Conservation (phyloP, 1,139 yeast species). For the Meyerozyma sp. region DNA sequence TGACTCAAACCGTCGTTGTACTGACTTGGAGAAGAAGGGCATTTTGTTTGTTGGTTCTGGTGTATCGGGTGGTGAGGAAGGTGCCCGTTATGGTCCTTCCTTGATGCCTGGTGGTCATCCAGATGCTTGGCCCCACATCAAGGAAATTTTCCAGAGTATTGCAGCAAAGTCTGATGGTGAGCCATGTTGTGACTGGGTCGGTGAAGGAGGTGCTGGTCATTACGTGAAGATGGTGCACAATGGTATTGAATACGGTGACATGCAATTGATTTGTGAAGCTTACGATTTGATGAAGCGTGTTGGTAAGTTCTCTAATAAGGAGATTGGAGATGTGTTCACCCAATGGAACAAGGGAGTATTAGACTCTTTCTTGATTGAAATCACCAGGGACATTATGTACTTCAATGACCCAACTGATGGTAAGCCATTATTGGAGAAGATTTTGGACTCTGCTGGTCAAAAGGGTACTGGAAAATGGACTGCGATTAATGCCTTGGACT, state of each 20-base stretch:
- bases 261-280: conserved; percentile 98
- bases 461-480: conserved; percentile 99
- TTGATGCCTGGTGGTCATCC: conserved; percentile 99
- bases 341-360: conserved; percentile 97
- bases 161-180: conserved; percentile 97
- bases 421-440: conserved; percentile 91
- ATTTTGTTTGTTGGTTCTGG: conserved; percentile 96
- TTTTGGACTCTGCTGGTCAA: conserved; percentile 96
- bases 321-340: conserved; percentile 88
- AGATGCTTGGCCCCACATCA: conserved; percentile 98
- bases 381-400: conserved; percentile 90
- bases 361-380: conserved; percentile 95
- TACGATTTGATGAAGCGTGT: conserved; percentile 93
- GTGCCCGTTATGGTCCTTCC: conserved; percentile 99
- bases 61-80: conserved; percentile 99
- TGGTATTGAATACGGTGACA: conserved; percentile 99
- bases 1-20: conserved; percentile 95
- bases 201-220: conserved; percentile 98
- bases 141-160: conserved; percentile 92
- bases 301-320: conserved; percentile 85
- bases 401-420: conserved; percentile 84
- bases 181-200: conserved; percentile 99
- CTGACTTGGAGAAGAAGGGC: conserved; percentile 81
- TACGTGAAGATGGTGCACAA: conserved; percentile 99
- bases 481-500: conserved; percentile 94